These are phyloP conservation scores for Cupressus sempervirens DNA, from an alignment of 75 land plant species.

Conservation along the genomic window DNA sequence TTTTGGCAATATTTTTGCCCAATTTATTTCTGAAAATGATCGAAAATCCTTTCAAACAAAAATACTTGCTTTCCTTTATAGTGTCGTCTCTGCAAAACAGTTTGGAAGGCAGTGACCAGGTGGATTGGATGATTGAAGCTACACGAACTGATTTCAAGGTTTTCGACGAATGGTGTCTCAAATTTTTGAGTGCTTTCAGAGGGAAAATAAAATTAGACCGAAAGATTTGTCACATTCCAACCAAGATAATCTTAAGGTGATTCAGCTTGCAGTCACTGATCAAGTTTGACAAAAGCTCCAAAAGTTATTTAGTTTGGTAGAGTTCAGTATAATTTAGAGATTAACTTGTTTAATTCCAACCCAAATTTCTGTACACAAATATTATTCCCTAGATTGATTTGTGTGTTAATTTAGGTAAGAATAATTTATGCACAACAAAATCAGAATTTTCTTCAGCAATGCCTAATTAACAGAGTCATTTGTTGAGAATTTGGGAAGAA, in stretches of 20 bases:
- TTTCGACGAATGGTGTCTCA: neutral
- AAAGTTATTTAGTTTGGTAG: no score
- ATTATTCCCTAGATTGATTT: neutral
- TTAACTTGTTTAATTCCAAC: neutral
- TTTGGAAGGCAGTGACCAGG: neutral
- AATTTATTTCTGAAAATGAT: no score
- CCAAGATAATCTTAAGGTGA: neutral
- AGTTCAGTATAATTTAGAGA: neutral
- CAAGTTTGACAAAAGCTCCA: neutral
- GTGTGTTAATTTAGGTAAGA: no score
- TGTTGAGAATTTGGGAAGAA: neutral
- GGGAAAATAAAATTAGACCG: neutral
- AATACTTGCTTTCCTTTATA: no score
- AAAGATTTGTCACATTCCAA: neutral
- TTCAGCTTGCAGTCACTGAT: neutral
- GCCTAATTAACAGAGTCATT: neutral
- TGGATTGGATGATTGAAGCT: neutral
- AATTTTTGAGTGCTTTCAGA: conserved; percentile 1
- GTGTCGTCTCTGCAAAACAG: neutral
- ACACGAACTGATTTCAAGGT: neutral
- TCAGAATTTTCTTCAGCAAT: neutral
- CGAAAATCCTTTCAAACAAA: no score
- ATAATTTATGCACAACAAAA: no score
- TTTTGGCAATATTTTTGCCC: no score
- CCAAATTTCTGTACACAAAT: no score